Evolutionary conservation across 2,329 filamentous ascomycete genomes (phyloP), one percentile per base, ranked within the genome.

Genomic region (Gyromitra esculenta): DNA sequence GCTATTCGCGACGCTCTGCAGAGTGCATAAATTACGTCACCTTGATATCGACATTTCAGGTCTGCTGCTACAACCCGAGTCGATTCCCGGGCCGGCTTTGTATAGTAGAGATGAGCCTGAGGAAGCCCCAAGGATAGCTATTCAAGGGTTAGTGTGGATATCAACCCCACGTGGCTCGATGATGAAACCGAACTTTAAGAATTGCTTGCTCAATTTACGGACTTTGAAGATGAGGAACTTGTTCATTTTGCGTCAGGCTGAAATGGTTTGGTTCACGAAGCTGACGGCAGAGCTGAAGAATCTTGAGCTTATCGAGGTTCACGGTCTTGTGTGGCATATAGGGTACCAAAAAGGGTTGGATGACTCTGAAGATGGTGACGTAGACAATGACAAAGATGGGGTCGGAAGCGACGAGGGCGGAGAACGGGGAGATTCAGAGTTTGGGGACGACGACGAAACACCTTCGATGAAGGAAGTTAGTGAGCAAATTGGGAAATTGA

Each of bases 191-290:
- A 59, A 71, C 39, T 66, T 67, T n/a, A 57, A 9, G 6, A 60
- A 70, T 35, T 69, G 45, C n/a, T 25, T 67, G 5, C 72, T 41
- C 8, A 75, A 75, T 39, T 37, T 77, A 13, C 45, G n/a, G 18
- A 71, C 45, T 7, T 45, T 77, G 4, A 77, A 62, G n/a, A 48
- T 77, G 43, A 56, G 6, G 25, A 74, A 59, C 43, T 45, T 77
- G 43, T 77, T 75, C 15, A 59, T 77, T 59, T 65, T 76, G 11
- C 56, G 75, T 7, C 48, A 72, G 11, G 31, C 64, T 39, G 72
- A 77, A 35, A 76, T 77, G 62, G 67, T 69, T 3, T 77, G 72
- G 75, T 60, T 77, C 25, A 60, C 48, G 2, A 75, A 72, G n/a
- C 39, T 77, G 31, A 45, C 72, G 2, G 54, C 64, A 6, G 70